Evolutionary conservation across 371 early-diverging fungal genomes (phyloP).

Genomic region (Circinella minor): DNA sequence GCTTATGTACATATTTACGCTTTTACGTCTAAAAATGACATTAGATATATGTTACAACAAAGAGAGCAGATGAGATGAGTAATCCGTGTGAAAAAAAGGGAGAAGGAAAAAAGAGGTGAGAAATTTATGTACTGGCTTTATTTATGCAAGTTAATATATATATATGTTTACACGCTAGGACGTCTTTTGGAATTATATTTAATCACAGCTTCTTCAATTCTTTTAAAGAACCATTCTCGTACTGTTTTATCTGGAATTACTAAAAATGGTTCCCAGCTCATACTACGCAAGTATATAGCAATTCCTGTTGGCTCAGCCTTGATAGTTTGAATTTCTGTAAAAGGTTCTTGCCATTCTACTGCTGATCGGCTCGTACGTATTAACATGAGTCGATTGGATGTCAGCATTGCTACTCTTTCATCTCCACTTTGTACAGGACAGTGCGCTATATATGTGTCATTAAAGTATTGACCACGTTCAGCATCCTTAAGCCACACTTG

Average conservation of each 20-base stretch:
- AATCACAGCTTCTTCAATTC: conserved; percentile 57
- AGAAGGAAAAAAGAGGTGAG: not conserved
- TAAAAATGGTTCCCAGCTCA: conserved; percentile 62
- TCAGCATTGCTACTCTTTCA: conserved; percentile 77
- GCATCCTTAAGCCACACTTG: conserved; percentile 90
- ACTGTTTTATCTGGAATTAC: conserved; percentile 61
- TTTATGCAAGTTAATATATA: not conserved
- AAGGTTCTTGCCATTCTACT: conserved; percentile 75
- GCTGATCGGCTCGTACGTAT: conserved; percentile 63
- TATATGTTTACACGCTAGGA: conserved; percentile 10
- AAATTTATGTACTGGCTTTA: no score
- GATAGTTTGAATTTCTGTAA: conserved; percentile 55
- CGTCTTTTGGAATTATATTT: conserved; percentile 28
- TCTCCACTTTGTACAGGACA: conserved; percentile 67
- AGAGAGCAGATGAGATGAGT: not conserved
- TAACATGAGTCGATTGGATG: conserved; percentile 71
- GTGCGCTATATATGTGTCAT: conserved; percentile 91
- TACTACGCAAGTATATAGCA: conserved; percentile 45
- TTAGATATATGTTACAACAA: not conserved
- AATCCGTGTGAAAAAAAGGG: not conserved
- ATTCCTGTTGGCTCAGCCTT: conserved; percentile 55
- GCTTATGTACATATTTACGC: not conserved
- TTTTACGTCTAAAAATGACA: conserved; percentile 7
- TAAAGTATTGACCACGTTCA: conserved; percentile 78
- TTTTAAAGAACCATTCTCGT: conserved; percentile 64